Base-by-base conservation (phyloP, 2,329 filamentous ascomycete genomes). In the Fusarium gaditjirri region DNA sequence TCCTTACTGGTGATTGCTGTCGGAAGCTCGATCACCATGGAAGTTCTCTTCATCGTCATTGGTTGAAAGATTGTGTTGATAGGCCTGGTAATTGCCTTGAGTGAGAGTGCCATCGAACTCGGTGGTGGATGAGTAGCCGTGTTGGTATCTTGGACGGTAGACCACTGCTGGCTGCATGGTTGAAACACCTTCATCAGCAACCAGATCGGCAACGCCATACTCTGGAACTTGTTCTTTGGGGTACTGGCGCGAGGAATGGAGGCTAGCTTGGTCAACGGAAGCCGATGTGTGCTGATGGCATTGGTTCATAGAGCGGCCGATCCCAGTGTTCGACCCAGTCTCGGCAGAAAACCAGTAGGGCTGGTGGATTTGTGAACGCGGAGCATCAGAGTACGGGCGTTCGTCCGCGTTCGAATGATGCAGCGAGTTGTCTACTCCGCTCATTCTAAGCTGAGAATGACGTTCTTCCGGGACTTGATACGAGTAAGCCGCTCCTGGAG, bases 281-380 rank as follows among this genome's bases (percentile, higher is more conserved):
- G 65, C 43, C 33, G 42, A 35, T 62, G 70, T 43, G 39, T 73
- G 61, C 43, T 69, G 62, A 43, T 55, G 52, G 41, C 42, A 47
- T 55, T 65, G 65, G 65, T 49, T 56, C 42, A 33, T 31, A 61
- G 55, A 58, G 65, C 55, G 65, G 43, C 65, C 60, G 65, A 64
- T 57, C 55, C 60, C 36, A 27, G 70, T 47, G 60, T 55, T 70
- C 36, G 60, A 47, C 35, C 42, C 56, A 55, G 65, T 42, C 42
- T 66, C 70, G n/a, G 39, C 49, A 41, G 61, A 17, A 55, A 62
- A 52, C 65, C 69, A 70, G 59, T 55, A 57, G 29, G 50, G 70
- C 36, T 72, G 52, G 36, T 65, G 60, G 41, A 17, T 56, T 58
- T 66, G 69, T 42, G 50, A 53, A 44, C 33, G 60, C 42, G 36